Conservation (phyloP, 306 rosid species). For the Bauhinia variegata region DNA sequence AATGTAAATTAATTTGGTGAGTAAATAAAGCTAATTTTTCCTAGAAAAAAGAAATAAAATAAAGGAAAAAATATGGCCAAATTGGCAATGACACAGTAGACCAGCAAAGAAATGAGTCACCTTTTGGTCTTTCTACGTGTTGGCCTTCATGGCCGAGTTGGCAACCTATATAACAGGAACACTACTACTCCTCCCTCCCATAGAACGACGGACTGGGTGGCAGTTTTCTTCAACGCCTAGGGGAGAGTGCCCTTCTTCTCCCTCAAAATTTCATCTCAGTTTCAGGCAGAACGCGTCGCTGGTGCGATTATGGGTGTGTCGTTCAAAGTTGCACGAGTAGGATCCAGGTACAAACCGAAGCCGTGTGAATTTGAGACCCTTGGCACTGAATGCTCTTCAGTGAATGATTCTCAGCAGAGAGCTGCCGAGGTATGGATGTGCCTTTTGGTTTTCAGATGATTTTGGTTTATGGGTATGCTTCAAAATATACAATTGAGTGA, state of each 20-base stretch:
- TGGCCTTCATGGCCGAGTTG: conserved; percentile 42
- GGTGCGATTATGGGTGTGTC: conserved; percentile 40
- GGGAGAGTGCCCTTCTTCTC: conserved; percentile 21
- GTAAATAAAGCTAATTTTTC: too few species aligned
- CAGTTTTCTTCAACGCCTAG: conserved; percentile 15
- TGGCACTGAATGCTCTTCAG: not conserved
- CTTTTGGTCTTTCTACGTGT: conserved; percentile 33
- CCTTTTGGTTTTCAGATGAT: not conserved
- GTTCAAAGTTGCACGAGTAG: conserved; percentile 44
- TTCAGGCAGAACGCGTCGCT: too few species aligned
- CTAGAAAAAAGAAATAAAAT: too few species aligned
- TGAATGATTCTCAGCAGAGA: conserved; percentile 7
- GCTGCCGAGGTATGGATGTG: conserved; percentile 16
- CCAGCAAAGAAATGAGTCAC: not conserved
- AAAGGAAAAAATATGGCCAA: too few species aligned
- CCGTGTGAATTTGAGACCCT: conserved; percentile 23
- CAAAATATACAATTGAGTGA: not conserved
- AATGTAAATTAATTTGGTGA: not conserved
- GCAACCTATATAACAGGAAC: conserved; percentile 29
- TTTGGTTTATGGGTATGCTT: not conserved
- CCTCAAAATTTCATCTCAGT: not conserved
- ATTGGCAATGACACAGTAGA: not conserved
- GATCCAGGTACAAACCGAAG: conserved; percentile 47
- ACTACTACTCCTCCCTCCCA: not conserved
- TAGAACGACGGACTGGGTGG: conserved; percentile 1